Evolutionary conservation across 257 asterid species (phyloP), one percentile per base, ranked within the genome.

Genomic region (Ballota nigra): DNA sequence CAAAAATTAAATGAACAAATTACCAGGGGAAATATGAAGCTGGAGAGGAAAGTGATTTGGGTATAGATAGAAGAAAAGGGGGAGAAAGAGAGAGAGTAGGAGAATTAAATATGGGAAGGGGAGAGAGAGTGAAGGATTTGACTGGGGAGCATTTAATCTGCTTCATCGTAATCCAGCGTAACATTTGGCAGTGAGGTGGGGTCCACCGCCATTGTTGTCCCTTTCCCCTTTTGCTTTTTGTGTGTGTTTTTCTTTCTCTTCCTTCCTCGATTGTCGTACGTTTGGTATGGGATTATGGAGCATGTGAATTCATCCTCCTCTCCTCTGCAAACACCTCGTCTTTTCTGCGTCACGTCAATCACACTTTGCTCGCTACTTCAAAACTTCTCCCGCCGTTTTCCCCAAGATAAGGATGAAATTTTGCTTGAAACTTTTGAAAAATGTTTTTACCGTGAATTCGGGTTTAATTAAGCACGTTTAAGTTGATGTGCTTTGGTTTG

Each of bases 371-470:
- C 52, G 20, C 18, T 4, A 29, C 16, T 76, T 70, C 57, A 31
- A 70, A 65, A 43, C 64, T 33, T 71, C 81, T 71, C 77, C 81
- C 81, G 81, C 81, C 77, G 77, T 63, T 63, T 75, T 59, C 20
- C 19, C 6, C 2, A 19, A 15, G 55, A 52, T 68, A 12, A 7
- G 34, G 72, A 69, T 69, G 40, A 6, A 43, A 43, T 11, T 41
- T 38, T 38, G 3, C n/a, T n/a, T n/a, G n/a, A n/a, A n/a, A n/a
- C n/a, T n/a, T n/a, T n/a, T n/a, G n/a, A n/a, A n/a, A n/a, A n/a
- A n/a, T n/a, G n/a, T n/a, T n/a, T n/a, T n/a, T n/a, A n/a, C n/a
- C n/a, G n/a, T n/a, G n/a, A n/a, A n/a, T n/a, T n/a, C n/a, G n/a
- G n/a, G n/a, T n/a, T n/a, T n/a, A n/a, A n/a, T n/a, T n/a, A n/a